phyloP scores from a whole-genome alignment of 129 eudicot species.

The Silybum marianum region DNA sequence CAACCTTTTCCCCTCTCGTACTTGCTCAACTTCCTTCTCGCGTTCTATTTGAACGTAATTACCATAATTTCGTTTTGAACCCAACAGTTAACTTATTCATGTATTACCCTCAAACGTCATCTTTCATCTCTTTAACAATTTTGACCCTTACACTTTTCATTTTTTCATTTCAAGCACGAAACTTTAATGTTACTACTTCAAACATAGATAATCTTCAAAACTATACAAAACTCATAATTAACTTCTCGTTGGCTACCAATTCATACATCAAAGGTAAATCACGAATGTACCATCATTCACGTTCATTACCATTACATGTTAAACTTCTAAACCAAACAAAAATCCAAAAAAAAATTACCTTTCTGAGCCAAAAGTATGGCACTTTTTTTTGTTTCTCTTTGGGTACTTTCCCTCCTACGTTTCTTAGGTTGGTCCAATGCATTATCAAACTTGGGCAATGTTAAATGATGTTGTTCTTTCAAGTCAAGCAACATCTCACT shows the following conservation, averaged over 20 bases:
- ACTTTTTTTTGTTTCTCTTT: not conserved
- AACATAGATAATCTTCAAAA: not conserved
- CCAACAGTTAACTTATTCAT: not conserved
- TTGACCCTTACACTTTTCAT: not conserved
- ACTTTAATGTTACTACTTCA: not conserved
- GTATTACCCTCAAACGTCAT: not conserved
- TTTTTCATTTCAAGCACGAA: not conserved
- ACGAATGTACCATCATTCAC: not conserved
- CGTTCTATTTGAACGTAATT: not conserved
- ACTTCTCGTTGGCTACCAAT: not conserved
- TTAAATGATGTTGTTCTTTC: slow-evolving; percentile 14
- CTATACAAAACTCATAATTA: not conserved
- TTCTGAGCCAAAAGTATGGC: not conserved
- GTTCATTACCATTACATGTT: not conserved
- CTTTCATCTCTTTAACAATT: not conserved
- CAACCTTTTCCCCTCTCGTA: not conserved
- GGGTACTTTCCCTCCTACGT: not conserved
- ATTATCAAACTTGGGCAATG: not conserved
- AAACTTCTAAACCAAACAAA: not conserved
- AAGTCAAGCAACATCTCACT: slow-evolving; percentile 31
- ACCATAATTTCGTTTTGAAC: not conserved
- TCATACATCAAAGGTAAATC: not conserved
- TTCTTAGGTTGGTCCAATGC: not conserved
- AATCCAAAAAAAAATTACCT: not conserved
- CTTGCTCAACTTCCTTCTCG: not conserved